Percentiles rank a stretch among this genome's conserved stretches.
Evolutionary conservation across 164 flowering plant species (phyloP).

Genomic region (Annona cherimola): DNA sequence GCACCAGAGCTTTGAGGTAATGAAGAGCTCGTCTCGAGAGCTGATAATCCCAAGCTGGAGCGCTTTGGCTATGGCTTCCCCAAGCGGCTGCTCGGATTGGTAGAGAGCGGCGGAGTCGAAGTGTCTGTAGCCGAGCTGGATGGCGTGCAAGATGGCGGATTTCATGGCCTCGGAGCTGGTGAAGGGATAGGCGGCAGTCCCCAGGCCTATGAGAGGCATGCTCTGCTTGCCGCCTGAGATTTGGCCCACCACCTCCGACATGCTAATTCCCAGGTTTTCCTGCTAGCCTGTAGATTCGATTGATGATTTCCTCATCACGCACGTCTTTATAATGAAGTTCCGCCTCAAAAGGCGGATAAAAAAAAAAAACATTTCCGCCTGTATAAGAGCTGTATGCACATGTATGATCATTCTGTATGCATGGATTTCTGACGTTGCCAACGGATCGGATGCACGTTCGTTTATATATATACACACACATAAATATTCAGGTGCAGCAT

Average conservation of each 20-base stretch:
- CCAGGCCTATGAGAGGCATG: slow-evolving; percentile 24
- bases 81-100: slow-evolving; percentile 22
- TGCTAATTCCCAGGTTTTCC: too few species aligned
- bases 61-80: slow-evolving; percentile 27
- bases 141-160: slow-evolving; percentile 14
- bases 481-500: too few species aligned
- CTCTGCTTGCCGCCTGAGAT: slow-evolving; percentile 7
- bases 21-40: slow-evolving; percentile 27
- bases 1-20: slow-evolving; percentile 27
- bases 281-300: too few species aligned
- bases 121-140: slow-evolving; percentile 26
- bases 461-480: too few species aligned
- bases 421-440: too few species aligned
- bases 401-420: too few species aligned
- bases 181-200: slow-evolving; percentile 18
- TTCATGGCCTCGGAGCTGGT: slow-evolving; percentile 1
- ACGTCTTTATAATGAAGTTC: too few species aligned
- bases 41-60: slow-evolving; percentile 23
- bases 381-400: too few species aligned
- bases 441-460: too few species aligned
- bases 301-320: too few species aligned
- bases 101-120: slow-evolving; percentile 23
- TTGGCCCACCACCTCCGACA: neutral
- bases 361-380: too few species aligned
- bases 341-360: too few species aligned